Percentiles rank a stretch among this genome's conserved stretches.
phyloP scores from a whole-genome alignment of 306 rosid genomes.

The Oemleria cerasiformis region DNA sequence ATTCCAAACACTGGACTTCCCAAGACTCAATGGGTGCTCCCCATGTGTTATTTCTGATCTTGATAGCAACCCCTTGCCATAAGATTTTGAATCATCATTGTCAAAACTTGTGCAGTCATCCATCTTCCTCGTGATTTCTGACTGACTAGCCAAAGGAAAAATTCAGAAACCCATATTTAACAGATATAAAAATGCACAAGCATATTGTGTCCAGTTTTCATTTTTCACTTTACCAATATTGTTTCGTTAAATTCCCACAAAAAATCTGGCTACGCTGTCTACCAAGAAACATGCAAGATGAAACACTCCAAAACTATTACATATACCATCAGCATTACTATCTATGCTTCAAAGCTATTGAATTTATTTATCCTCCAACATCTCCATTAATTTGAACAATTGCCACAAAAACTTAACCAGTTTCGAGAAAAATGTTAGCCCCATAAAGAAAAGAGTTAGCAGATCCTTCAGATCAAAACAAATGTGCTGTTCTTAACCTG shows the following conservation, averaged over 20 bases:
- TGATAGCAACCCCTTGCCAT: slow-evolving; percentile 64
- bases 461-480: background rate
- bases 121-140: slow-evolving; percentile 89
- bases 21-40: slow-evolving; percentile 98
- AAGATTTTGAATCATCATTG: slow-evolving; percentile 50
- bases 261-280: background rate
- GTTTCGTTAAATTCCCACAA: background rate
- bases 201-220: background rate
- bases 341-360: background rate
- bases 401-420: background rate
- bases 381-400: background rate
- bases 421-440: background rate
- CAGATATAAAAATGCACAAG: slow-evolving; percentile 17
- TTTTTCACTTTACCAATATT: background rate
- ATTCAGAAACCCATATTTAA: slow-evolving; percentile 56
- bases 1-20: slow-evolving; percentile 94
- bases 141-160: slow-evolving; percentile 94
- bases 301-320: background rate
- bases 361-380: background rate
- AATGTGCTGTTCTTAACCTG: background rate
- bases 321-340: background rate
- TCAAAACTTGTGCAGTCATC: slow-evolving; percentile 51
- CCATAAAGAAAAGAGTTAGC: background rate
- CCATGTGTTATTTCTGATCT: slow-evolving; percentile 85
- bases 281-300: slow-evolving; percentile 2